Base-by-base conservation (phyloP, 768 basidiomycete species). In the Crepidotus variabilis region DNA sequence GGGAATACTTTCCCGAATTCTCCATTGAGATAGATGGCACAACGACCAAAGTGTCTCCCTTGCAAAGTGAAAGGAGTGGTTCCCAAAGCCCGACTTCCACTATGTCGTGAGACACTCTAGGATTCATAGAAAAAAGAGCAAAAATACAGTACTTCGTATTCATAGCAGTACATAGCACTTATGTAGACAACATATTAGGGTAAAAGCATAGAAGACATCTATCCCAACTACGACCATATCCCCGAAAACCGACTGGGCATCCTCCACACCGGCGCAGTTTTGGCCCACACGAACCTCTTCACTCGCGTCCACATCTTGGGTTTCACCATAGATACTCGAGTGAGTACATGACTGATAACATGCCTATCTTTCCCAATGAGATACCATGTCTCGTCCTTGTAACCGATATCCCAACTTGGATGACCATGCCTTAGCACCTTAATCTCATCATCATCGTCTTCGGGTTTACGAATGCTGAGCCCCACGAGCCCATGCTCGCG, bases 381-480 rank as follows among this genome's bases (percentile, higher is more conserved):
- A 24, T 55, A 51, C 50, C 43, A 51, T 20, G 34, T 48, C 32
- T 66, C 61, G 14, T 60, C 62, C 20, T 55, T 57, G 7, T 34
- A 23, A 8, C 55, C 61, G 48, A 59, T 34, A 34, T 64, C 61
- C 61, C 59, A 60, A 20, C 58, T 59, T 7, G 54, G 43, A 50
- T 58, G 48, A 1, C 64, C 59, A 55, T 67, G 66, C 6, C 61
- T 57, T 6, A 57, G 48, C 35, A 65, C 55, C 28, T 51, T 51
- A 18, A 67, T 52, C 16, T 51, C 51, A 52, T 62, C 62, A 24
- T 53, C 52, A 13, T 34, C 58, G 28, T 62, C 62, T 14, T 46
- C 35, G 0, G 65, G 65, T 34, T 55, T 57, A 1, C 58, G 48
- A 2, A 64, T 28, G 6, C 35, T 48, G 4, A 60, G 50, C 3